These are phyloP conservation scores for Diospyros kaki DNA, from an alignment of 148 eudicot species.

Conservation along the genomic window DNA sequence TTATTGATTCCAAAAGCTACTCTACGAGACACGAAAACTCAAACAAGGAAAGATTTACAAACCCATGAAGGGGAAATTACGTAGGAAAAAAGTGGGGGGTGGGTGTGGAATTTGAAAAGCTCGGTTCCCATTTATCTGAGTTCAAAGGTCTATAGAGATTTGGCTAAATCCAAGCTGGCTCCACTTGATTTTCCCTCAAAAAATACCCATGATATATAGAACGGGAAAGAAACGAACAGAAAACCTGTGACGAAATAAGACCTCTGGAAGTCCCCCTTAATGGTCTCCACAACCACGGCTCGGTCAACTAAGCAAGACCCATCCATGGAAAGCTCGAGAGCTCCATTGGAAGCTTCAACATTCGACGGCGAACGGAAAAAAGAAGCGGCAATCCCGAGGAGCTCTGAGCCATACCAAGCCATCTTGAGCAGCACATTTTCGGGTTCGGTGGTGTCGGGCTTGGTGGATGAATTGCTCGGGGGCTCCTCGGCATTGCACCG, in stretches of 20 bases:
- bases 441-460: conserved; percentile 36
- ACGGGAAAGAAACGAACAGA: too few species aligned
- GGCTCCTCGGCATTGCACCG: conserved; percentile 27
- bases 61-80: too few species aligned
- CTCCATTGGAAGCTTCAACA: conserved; percentile 13
- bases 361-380: conserved; percentile 45
- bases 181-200: too few species aligned
- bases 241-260: conserved; percentile 92
- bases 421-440: conserved; percentile 69
- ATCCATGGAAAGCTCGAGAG: conserved; percentile 33
- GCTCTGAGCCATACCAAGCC: conserved; percentile 94
- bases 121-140: neutral
- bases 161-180: neutral
- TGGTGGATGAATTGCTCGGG: conserved; percentile 26
- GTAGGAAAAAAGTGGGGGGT: too few species aligned
- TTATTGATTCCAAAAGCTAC: neutral
- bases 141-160: neutral
- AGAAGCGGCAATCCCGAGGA: conserved; percentile 88
- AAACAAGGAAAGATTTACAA: too few species aligned
- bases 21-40: too few species aligned
- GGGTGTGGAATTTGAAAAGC: neutral
- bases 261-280: conserved; percentile 73
- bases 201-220: too few species aligned
- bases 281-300: conserved; percentile 55
- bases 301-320: conserved; percentile 58